These are phyloP conservation scores for Anisodus tanguticus DNA, from an alignment of 257 asterid genomes.

Conservation along the genomic window DNA sequence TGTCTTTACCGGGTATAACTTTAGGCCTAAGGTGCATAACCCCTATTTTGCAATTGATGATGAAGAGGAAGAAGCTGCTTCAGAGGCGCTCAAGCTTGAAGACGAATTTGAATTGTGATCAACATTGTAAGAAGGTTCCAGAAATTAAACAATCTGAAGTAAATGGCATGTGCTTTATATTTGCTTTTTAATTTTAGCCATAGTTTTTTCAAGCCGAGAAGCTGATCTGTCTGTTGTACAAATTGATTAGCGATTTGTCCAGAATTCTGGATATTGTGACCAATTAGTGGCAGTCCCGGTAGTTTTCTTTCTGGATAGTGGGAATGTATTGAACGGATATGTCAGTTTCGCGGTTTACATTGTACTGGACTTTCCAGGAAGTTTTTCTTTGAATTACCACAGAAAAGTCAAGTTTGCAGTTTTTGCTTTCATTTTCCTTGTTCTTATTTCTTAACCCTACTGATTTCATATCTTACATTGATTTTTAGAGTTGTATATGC, in stretches of 20 bases:
- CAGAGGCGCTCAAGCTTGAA: slow-evolving; percentile 80
- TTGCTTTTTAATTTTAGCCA: too few relatives aligned
- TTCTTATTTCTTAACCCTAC: background rate
- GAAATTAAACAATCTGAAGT: too few relatives aligned
- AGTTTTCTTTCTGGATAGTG: background rate
- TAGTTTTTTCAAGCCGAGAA: too few relatives aligned
- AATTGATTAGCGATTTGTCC: background rate
- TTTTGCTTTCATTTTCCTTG: background rate
- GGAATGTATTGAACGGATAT: background rate
- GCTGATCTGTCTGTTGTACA: too few relatives aligned
- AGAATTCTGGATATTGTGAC: background rate
- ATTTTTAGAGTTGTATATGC: background rate
- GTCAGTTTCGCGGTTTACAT: background rate
- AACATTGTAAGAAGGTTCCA: background rate
- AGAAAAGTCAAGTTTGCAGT: background rate
- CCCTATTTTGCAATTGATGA: slow-evolving; percentile 87
- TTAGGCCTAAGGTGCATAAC: slow-evolving; percentile 82
- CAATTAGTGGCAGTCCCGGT: background rate
- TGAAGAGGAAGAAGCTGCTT: slow-evolving; percentile 93
- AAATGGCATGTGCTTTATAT: too few relatives aligned
- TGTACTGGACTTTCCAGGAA: background rate
- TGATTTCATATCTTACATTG: background rate
- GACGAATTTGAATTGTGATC: slow-evolving; percentile 80
- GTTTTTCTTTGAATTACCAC: background rate
- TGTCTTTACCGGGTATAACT: slow-evolving; percentile 71